phyloP scores from a whole-genome alignment of 1,139 yeast species.

The Yamadazyma dendronema region DNA sequence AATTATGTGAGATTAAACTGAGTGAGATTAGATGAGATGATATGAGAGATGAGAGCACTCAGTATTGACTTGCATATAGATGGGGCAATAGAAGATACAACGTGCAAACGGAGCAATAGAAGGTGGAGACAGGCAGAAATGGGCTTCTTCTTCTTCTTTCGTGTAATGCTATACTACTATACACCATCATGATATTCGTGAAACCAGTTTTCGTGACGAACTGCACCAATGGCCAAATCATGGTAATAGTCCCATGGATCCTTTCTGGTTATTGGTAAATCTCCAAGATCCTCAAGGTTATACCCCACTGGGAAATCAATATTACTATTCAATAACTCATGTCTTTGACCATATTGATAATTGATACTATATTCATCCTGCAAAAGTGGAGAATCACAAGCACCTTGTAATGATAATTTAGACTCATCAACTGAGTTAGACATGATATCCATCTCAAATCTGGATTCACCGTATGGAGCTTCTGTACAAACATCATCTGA shows the following conservation, averaged over 20 bases:
- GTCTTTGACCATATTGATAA: slow-evolving; percentile 24
- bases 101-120: no score
- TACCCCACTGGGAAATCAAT: slow-evolving; percentile 24
- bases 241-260: slow-evolving; percentile 43
- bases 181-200: slow-evolving; percentile 12
- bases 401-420: slow-evolving; percentile 25
- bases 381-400: slow-evolving; percentile 25
- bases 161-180: slow-evolving; percentile 1
- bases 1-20: no score
- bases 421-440: slow-evolving; percentile 11
- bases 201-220: slow-evolving; percentile 26
- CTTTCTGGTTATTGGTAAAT: slow-evolving; percentile 33
- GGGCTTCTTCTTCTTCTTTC: no score
- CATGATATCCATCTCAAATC: slow-evolving; percentile 20
- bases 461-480: slow-evolving; percentile 21
- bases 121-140: no score
- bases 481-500: slow-evolving; percentile 30
- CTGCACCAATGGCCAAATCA: slow-evolving; percentile 26
- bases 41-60: no score
- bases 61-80: no score
- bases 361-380: slow-evolving; percentile 36
- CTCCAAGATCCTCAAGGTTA: slow-evolving; percentile 20
- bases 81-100: no score
- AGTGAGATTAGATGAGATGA: no score
- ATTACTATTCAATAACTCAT: slow-evolving; percentile 22